Conservation (phyloP, 2,329 filamentous ascomycete genomes). For the Alternaria angustiovoidea region DNA sequence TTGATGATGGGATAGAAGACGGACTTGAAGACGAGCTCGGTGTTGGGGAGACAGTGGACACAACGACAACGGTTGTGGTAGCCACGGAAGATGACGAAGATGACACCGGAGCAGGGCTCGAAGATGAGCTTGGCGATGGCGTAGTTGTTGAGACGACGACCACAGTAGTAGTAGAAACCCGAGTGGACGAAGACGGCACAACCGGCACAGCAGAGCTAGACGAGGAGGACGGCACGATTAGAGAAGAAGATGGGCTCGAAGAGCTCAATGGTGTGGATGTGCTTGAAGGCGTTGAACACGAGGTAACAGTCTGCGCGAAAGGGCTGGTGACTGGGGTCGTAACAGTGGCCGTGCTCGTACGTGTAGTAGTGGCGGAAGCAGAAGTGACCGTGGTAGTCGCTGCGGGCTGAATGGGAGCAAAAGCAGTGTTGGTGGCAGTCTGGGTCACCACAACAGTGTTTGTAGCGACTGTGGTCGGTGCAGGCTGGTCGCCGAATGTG, state of each 20-base stretch:
- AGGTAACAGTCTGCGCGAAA: neutral
- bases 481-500: slow-evolving; percentile 15
- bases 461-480: neutral
- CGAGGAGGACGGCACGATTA: neutral
- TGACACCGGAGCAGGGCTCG: neutral
- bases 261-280: neutral
- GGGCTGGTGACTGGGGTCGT: slow-evolving; percentile 5
- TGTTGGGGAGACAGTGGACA: neutral
- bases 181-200: neutral
- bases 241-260: neutral
- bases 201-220: neutral
- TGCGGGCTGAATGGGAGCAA: neutral
- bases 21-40: neutral
- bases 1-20: too few species aligned
- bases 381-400: slow-evolving; percentile 4
- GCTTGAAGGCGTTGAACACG: slow-evolving; percentile 1
- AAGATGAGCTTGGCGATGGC: neutral
- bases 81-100: neutral
- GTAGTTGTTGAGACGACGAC: neutral
- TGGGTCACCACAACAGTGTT: neutral
- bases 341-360: neutral
- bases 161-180: neutral
- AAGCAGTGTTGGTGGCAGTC: neutral
- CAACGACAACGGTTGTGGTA: neutral
- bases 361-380: neutral